These are phyloP conservation scores for Salicornia ramosissima DNA, from an alignment of 148 eudicot species.

Conservation along the genomic window DNA sequence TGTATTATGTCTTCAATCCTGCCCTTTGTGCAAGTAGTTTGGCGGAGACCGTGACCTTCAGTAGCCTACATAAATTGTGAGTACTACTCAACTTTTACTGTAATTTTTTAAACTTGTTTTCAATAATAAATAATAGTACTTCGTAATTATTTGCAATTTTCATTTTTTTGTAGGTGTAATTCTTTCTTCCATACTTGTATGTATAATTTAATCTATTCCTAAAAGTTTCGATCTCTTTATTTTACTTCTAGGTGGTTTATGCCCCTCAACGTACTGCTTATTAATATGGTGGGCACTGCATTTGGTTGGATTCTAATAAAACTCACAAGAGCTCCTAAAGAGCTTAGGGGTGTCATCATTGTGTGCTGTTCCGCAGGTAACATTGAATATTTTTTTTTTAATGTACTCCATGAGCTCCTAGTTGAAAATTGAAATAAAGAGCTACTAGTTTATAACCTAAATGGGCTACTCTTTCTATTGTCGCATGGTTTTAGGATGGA, in stretches of 20 bases:
- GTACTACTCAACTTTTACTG: not conserved
- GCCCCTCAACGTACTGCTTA: conserved; percentile 40
- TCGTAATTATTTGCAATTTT: not conserved
- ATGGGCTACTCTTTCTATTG: too few relatives aligned
- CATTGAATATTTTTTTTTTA: not conserved
- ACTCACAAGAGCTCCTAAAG: conserved; percentile 33
- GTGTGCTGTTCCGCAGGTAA: conserved; percentile 44
- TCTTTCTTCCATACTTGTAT: not conserved
- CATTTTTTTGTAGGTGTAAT: not conserved
- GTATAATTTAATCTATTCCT: not conserved
- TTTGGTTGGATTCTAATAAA: conserved; percentile 35
- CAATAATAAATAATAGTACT: too few relatives aligned
- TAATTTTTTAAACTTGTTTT: not conserved
- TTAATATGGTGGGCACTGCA: conserved; percentile 33
- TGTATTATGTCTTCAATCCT: conserved; percentile 44
- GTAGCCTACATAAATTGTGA: conserved; percentile 31
- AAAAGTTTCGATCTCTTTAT: too few relatives aligned
- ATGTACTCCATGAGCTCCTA: not conserved
- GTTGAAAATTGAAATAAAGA: too few relatives aligned
- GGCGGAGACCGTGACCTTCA: conserved; percentile 31
- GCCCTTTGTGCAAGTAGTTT: conserved; percentile 34
- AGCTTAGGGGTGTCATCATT: conserved; percentile 34
- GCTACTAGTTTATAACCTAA: too few relatives aligned
- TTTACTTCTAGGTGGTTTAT: conserved; percentile 40
- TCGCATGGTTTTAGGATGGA: too few relatives aligned